Conservation (phyloP, 768 basidiomycete species). For the Tephrocybe sp. region DNA sequence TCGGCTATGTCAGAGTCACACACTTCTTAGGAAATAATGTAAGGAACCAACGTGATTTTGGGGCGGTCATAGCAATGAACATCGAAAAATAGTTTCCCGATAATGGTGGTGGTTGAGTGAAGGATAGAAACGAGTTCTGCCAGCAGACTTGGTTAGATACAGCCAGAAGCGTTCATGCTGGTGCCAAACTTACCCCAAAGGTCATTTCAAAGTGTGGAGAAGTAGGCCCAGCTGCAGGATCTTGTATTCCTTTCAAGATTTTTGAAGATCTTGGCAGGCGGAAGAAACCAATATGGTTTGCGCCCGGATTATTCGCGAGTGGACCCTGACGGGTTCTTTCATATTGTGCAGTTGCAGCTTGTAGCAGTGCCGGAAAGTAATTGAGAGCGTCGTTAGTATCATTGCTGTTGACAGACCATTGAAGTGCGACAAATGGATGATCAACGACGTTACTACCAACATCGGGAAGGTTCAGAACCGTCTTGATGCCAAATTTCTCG, state of each 20-base stretch:
- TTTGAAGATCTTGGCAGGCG: slow-evolving; percentile 11
- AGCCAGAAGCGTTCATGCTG: no score
- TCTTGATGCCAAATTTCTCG: slow-evolving; percentile 15
- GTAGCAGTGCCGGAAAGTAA: slow-evolving; percentile 14
- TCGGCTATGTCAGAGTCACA: background rate
- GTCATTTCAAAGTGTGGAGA: slow-evolving; percentile 24
- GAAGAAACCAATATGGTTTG: slow-evolving; percentile 16
- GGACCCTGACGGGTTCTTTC: slow-evolving; percentile 20
- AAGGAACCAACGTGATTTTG: slow-evolving; percentile 13
- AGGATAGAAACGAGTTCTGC: slow-evolving; percentile 10
- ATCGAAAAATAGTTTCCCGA: slow-evolving; percentile 12
- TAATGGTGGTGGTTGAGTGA: slow-evolving; percentile 9
- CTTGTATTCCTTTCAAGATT: slow-evolving; percentile 10
- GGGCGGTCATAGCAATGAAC: slow-evolving; percentile 7
- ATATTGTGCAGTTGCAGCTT: slow-evolving; percentile 18
- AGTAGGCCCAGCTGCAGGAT: slow-evolving; percentile 22
- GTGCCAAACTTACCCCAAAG: background rate
- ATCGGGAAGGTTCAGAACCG: slow-evolving; percentile 19
- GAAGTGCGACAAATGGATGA: slow-evolving; percentile 20
- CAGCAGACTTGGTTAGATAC: background rate
- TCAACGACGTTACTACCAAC: slow-evolving; percentile 27
- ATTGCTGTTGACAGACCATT: slow-evolving; percentile 24
- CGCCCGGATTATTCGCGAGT: slow-evolving; percentile 17
- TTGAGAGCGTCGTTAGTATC: slow-evolving; percentile 14
- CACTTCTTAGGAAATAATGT: background rate